phyloP scores from a whole-genome alignment of 352 stramenopile genomes.

The Achlya hypogyna region DNA sequence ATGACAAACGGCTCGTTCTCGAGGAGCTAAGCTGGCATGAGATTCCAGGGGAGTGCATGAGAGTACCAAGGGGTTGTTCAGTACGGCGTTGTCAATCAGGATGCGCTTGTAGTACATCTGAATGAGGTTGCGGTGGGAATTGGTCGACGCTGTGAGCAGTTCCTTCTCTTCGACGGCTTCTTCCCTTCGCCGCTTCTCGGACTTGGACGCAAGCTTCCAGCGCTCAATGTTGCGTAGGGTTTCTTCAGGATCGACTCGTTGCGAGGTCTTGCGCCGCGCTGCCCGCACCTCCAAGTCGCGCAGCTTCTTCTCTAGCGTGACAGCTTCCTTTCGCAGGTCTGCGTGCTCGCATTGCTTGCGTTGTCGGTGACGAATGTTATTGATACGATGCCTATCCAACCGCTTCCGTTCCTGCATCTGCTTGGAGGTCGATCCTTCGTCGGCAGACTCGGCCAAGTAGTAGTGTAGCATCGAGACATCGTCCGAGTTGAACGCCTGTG shows the following conservation, averaged over 20 bases:
- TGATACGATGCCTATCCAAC: conserved; percentile 1
- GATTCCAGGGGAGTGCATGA: background rate
- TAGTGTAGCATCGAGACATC: conserved; percentile 2
- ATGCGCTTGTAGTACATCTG: conserved; percentile 21
- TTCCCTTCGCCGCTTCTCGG: conserved; percentile 20
- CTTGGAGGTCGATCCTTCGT: background rate
- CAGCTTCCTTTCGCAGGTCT: background rate
- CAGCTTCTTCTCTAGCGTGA: conserved; percentile 5
- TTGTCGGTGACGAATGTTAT: conserved; percentile 20
- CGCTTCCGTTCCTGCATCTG: background rate
- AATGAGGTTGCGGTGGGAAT: conserved; percentile 5
- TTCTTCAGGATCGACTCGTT: background rate
- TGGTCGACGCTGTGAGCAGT: background rate
- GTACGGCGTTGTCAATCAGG: background rate
- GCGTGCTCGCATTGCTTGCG: conserved; percentile 16
- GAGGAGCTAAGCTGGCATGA: conserved; percentile 10
- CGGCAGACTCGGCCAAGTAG: background rate
- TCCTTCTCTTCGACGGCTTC: conserved; percentile 16
- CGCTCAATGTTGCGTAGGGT: background rate
- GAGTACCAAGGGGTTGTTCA: conserved; percentile 9
- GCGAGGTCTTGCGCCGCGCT: background rate
- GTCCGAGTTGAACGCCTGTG: background rate
- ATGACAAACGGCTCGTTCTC: conserved; percentile 21
- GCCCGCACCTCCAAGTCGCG: background rate
- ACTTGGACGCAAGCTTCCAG: background rate